Evolutionary conservation across 2,329 filamentous ascomycete species (phyloP).

Genomic region (Aspergillus texensis): DNA sequence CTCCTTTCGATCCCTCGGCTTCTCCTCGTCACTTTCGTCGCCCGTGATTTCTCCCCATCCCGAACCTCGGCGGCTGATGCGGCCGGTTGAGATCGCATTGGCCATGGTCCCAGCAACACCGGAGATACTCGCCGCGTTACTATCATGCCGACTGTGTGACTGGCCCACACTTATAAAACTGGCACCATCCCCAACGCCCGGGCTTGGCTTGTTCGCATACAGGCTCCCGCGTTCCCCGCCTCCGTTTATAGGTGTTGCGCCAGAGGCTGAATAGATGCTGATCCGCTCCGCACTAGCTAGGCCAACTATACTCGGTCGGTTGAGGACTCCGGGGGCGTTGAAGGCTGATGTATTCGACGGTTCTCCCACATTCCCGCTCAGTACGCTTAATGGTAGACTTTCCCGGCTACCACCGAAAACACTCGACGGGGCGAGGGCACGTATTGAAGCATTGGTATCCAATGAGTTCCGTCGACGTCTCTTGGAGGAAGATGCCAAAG

Average conservation of each 20-base stretch:
- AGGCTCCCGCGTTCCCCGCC: conserved; percentile 79
- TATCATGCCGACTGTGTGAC: conserved; percentile 79
- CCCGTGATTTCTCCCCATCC: conserved; percentile 49
- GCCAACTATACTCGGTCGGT: conserved; percentile 56
- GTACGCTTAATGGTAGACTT: conserved; percentile 63
- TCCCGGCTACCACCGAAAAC: conserved; percentile 67
- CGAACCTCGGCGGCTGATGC: conserved; percentile 47
- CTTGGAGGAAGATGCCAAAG: conserved; percentile 66
- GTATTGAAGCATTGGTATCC: conserved; percentile 68
- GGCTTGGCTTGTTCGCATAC: conserved; percentile 64
- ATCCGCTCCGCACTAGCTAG: conserved; percentile 61
- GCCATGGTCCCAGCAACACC: conserved; percentile 51
- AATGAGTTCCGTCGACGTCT: conserved; percentile 64
- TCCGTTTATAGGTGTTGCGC: conserved; percentile 60
- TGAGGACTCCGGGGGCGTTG: conserved; percentile 42
- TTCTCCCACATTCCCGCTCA: conserved; percentile 57
- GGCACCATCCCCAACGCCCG: conserved; percentile 63
- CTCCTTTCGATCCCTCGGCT: conserved; percentile 19
- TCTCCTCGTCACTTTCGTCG: conserved; percentile 39
- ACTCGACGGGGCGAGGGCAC: conserved; percentile 64
- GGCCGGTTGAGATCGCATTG: conserved; percentile 37
- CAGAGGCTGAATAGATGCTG: conserved; percentile 75
- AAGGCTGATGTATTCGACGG: conserved; percentile 45
- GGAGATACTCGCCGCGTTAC: conserved; percentile 72
- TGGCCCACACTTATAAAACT: conserved; percentile 77